Evolutionary conservation across 345 rosid genomes (phyloP).

Genomic region (Rhizophora mangle): DNA sequence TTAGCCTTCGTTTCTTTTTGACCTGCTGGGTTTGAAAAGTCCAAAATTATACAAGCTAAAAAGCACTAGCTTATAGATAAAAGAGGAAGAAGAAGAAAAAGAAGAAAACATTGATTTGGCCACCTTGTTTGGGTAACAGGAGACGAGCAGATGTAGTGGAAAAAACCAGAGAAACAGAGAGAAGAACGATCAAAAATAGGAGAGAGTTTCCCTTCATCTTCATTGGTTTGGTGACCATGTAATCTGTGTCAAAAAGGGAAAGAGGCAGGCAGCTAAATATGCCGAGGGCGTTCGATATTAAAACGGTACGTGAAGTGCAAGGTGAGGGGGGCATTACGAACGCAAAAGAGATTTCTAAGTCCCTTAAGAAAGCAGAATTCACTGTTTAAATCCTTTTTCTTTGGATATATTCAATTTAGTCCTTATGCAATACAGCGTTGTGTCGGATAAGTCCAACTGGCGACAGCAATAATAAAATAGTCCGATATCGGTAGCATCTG

Average conservation of each 20-base stretch:
- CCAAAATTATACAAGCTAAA: background rate
- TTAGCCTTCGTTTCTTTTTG: slow-evolving; percentile 12
- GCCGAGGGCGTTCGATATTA: background rate
- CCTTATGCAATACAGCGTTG: too few relatives aligned
- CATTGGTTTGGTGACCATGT: too few relatives aligned
- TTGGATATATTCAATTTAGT: too few relatives aligned
- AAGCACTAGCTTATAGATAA: background rate
- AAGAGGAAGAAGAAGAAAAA: background rate
- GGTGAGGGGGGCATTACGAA: too few relatives aligned
- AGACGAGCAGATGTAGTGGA: slow-evolving; percentile 29
- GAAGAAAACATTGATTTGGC: background rate
- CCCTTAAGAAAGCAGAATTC: too few relatives aligned
- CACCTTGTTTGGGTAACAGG: slow-evolving; percentile 26
- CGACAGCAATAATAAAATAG: too few relatives aligned
- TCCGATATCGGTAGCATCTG: too few relatives aligned
- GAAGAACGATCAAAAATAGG: slow-evolving; percentile 14
- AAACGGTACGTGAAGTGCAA: too few relatives aligned
- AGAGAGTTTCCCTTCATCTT: slow-evolving; percentile 16
- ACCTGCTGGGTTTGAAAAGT: slow-evolving; percentile 6
- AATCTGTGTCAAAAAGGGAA: too few relatives aligned
- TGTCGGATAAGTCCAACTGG: too few relatives aligned
- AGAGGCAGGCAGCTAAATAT: background rate
- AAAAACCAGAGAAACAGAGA: slow-evolving; percentile 13
- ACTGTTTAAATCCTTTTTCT: too few relatives aligned
- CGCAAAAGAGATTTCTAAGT: too few relatives aligned